Conservation (phyloP, 2,329 filamentous ascomycete species). For the Calonectria pauciramosa region DNA sequence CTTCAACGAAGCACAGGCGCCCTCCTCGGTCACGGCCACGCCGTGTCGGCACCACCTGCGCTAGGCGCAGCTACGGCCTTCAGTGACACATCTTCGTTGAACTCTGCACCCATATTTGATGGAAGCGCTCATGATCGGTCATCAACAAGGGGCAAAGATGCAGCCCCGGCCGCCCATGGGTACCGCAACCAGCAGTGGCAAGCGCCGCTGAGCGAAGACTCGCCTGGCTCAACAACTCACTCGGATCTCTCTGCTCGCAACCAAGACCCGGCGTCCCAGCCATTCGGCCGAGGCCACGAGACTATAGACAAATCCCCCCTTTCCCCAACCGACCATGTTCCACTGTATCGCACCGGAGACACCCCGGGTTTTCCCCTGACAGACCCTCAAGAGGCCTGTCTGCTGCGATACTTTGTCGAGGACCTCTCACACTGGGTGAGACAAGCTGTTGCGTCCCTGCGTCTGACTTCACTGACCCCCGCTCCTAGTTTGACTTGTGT, state of each 20-base stretch:
- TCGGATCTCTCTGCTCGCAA: conserved; percentile 20
- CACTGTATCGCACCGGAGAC: conserved; percentile 21
- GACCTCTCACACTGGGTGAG: conserved; percentile 57
- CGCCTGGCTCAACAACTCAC: conserved; percentile 19
- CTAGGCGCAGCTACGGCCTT: not conserved
- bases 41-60: not conserved
- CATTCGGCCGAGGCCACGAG: conserved; percentile 13
- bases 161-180: conserved; percentile 9
- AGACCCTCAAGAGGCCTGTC: conserved; percentile 54
- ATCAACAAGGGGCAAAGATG: conserved; percentile 13
- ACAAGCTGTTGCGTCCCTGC: not conserved
- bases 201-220: conserved; percentile 3
- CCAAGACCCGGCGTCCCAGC: conserved; percentile 9
- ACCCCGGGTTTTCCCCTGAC: conserved; percentile 46
- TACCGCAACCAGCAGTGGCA: conserved; percentile 20
- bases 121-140: not conserved
- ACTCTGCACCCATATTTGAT: conserved; percentile 6
- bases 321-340: conserved; percentile 29
- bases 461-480: conserved; percentile 21
- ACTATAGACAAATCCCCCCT: not conserved
- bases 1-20: not conserved
- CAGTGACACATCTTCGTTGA: conserved; percentile 15
- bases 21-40: not conserved
- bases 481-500: conserved; percentile 54
- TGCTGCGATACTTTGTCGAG: conserved; percentile 56